A percentile compares a stretch with the other conserved stretches of the same genome.
Conservation (phyloP, 257 asterid species). For the Solanum medicagineum region DNA sequence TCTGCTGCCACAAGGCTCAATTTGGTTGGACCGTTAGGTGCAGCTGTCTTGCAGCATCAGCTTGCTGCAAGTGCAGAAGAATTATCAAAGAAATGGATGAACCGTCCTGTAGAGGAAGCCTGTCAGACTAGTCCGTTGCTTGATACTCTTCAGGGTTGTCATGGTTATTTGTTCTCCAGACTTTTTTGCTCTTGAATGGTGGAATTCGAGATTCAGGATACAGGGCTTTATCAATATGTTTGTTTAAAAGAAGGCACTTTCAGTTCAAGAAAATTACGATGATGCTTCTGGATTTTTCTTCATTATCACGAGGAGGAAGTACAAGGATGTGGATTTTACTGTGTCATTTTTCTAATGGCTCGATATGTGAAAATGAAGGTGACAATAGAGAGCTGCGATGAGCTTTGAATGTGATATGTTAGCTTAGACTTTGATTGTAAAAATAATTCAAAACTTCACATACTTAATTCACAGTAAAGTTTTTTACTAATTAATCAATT, state of each 20-base stretch:
- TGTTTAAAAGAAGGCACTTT: not conserved
- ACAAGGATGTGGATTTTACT: not conserved
- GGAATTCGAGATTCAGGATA: not conserved
- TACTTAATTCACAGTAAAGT: too few relatives aligned
- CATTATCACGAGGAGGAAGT: not conserved
- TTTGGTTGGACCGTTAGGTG: constrained; percentile 81
- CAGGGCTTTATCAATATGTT: not conserved
- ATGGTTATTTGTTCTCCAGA: constrained; percentile 86
- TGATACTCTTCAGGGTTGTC: constrained; percentile 89
- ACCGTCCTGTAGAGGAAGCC: constrained; percentile 62
- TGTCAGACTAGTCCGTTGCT: constrained; percentile 86
- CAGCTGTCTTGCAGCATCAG: constrained; percentile 72
- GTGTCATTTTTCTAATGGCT: too few relatives aligned
- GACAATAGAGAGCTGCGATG: too few relatives aligned
- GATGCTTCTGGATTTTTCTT: not conserved
- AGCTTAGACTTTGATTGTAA: too few relatives aligned
- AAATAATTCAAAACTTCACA: too few relatives aligned
- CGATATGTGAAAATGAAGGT: too few relatives aligned
- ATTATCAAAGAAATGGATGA: constrained; percentile 66
- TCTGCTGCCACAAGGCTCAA: constrained; percentile 93
- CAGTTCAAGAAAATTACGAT: not conserved
- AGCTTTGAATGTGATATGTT: too few relatives aligned
- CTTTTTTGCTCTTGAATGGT: constrained; percentile 66
- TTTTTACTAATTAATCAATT: too few relatives aligned
- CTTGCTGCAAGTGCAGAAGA: constrained; percentile 49